phyloP scores from a whole-genome alignment of 306 rosid species.

The Trifolium subterraneum region DNA sequence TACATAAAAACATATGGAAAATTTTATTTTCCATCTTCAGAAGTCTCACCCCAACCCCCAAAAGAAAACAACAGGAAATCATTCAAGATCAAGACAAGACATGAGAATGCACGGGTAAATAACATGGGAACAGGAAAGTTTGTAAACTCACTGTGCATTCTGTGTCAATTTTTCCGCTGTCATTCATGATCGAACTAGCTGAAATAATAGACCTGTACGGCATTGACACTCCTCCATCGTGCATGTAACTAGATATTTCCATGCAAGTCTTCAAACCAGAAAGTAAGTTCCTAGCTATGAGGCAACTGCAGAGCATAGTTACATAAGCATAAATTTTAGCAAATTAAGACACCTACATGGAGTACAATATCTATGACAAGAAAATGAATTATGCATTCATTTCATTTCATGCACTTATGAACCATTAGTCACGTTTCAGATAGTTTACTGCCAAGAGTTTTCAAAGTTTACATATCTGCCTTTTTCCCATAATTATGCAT shows the following conservation, averaged over 20 bases:
- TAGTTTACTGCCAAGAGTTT: conserved; percentile 32
- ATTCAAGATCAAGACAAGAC: conserved; percentile 23
- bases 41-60: conserved; percentile 20
- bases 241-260: conserved; percentile 86
- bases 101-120: conserved; percentile 4
- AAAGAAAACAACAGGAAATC: conserved; percentile 15
- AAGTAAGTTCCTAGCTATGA: conserved; percentile 94
- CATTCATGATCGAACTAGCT: conserved; percentile 60
- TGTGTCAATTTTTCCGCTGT: conserved; percentile 61
- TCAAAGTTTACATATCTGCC: conserved; percentile 12
- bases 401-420: conserved; percentile 25
- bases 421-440: conserved; percentile 18
- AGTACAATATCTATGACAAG: conserved; percentile 24
- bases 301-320: conserved; percentile 76
- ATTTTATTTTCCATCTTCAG: conserved; percentile 2
- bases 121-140: conserved; percentile 11
- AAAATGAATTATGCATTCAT: conserved; percentile 3
- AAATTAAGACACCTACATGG: conserved; percentile 29
- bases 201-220: conserved; percentile 52
- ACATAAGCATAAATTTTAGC: conserved; percentile 30
- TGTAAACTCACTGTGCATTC: conserved; percentile 61
- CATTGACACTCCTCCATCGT: conserved; percentile 67
- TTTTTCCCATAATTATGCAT: conserved; percentile 26
- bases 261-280: conserved; percentile 90
- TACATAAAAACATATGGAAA: conserved; percentile 11